phyloP scores from a whole-genome alignment of 2,329 filamentous ascomycete species.

The Botryosphaeria dothidea region DNA sequence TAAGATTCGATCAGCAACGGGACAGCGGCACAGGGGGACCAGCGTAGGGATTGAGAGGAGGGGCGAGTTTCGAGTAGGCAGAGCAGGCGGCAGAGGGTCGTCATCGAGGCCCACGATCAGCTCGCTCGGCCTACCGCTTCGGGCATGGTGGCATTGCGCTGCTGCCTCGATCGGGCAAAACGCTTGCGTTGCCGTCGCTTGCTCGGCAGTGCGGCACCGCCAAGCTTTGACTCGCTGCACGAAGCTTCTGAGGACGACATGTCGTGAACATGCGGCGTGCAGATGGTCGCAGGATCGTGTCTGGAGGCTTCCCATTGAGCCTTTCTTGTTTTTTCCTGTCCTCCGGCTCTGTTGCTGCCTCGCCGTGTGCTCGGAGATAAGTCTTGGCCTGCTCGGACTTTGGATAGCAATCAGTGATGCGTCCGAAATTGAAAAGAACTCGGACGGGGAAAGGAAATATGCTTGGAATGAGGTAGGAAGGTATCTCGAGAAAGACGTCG shows the following conservation, averaged over 20 bases:
- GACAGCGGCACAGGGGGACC: not conserved
- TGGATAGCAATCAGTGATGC: not conserved
- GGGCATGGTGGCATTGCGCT: not conserved
- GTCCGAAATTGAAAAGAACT: too few relatives aligned
- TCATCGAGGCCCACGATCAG: not conserved
- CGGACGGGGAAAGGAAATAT: too few relatives aligned
- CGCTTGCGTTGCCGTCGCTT: not conserved
- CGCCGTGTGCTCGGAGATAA: not conserved
- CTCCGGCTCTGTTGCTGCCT: not conserved
- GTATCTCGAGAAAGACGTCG: too few relatives aligned
- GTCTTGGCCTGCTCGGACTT: not conserved
- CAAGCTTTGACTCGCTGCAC: constrained; percentile 4
- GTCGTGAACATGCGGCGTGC: not conserved
- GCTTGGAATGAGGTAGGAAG: too few relatives aligned
- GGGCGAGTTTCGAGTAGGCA: not conserved
- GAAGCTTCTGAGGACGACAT: constrained; percentile 5
- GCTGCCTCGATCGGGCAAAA: not conserved
- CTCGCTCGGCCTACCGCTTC: not conserved
- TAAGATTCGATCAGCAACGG: not conserved
- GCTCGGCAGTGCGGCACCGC: not conserved
- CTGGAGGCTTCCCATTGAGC: not conserved
- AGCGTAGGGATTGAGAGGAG: not conserved
- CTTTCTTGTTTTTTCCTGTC: not conserved
- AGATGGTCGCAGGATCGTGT: not conserved
- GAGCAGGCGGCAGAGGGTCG: not conserved